These are phyloP conservation scores for Cercospora nicotianae DNA, from an alignment of 2,329 filamentous ascomycete species.

Conservation along the genomic window DNA sequence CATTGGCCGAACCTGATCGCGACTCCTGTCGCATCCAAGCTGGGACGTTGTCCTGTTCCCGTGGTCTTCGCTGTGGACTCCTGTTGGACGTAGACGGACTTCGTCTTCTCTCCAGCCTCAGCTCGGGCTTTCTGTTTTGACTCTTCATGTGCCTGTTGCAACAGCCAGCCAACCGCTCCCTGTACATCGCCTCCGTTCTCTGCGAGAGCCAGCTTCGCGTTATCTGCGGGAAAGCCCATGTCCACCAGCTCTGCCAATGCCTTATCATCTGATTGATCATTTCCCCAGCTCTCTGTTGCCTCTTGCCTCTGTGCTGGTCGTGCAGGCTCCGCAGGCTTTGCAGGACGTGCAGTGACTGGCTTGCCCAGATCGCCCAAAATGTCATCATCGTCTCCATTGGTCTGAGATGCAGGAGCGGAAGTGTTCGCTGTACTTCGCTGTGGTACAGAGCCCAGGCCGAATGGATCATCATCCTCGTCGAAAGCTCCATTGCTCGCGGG, in stretches of 20 bases:
- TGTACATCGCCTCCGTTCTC: slow-evolving; percentile 83
- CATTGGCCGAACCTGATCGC: slow-evolving; percentile 48
- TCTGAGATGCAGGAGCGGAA: slow-evolving; percentile 21
- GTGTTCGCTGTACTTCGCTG: slow-evolving; percentile 30
- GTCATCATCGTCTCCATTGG: slow-evolving; percentile 55
- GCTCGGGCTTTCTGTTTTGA: slow-evolving; percentile 66
- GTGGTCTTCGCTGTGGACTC: slow-evolving; percentile 29
- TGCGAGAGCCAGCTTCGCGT: slow-evolving; percentile 74
- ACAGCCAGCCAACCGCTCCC: slow-evolving; percentile 80
- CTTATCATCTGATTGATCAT: slow-evolving; percentile 53
- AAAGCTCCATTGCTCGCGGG: slow-evolving; percentile 15
- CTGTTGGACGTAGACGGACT: slow-evolving; percentile 24
- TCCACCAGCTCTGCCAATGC: slow-evolving; percentile 87
- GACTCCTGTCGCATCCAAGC: slow-evolving; percentile 65
- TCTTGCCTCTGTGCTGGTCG: slow-evolving; percentile 7
- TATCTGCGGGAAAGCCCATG: slow-evolving; percentile 88
- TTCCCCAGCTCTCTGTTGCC: slow-evolving; percentile 8
- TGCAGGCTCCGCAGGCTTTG: slow-evolving; percentile 14
- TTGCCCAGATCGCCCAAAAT: slow-evolving; percentile 62
- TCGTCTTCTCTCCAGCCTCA: slow-evolving; percentile 29
- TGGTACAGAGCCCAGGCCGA: slow-evolving; percentile 62
- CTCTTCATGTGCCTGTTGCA: slow-evolving; percentile 87
- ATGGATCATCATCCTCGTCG: slow-evolving; percentile 78
- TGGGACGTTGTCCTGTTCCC: slow-evolving; percentile 48
- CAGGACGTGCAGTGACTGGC: slow-evolving; percentile 54